These are phyloP conservation scores for Zygnema circumcarinatum DNA, from an alignment of 139 green algal species.

Conservation along the genomic window DNA sequence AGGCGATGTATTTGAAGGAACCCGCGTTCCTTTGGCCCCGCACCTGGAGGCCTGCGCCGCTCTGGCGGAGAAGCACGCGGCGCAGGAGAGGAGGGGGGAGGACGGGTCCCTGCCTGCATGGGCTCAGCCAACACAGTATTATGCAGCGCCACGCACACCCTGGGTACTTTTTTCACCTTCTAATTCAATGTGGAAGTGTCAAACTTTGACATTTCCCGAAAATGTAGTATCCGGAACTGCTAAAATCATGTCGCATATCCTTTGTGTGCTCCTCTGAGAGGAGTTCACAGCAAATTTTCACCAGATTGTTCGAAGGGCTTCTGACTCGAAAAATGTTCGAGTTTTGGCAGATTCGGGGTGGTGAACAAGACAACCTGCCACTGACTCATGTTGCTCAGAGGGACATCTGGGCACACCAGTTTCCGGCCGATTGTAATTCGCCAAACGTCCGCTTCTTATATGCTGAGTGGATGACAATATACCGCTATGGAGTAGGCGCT, in stretches of 20 bases:
- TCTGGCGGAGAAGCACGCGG: neutral
- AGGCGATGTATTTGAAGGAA: neutral
- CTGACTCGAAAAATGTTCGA: neutral
- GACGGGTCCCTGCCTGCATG: conserved; percentile 31
- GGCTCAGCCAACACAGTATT: neutral
- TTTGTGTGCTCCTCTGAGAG: too few relatives aligned
- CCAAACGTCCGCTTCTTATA: conserved; percentile 38
- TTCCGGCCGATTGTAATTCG: conserved; percentile 27
- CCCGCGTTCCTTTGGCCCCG: conserved; percentile 18
- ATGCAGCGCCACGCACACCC: neutral
- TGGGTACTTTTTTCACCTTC: neutral
- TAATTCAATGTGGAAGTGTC: neutral
- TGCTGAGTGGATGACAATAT: conserved; percentile 28
- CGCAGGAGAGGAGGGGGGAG: conserved; percentile 2
- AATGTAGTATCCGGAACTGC: too few relatives aligned
- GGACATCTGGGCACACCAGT: conserved; percentile 43
- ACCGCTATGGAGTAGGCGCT: conserved; percentile 34
- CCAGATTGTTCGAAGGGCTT: too few relatives aligned
- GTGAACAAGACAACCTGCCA: conserved; percentile 30
- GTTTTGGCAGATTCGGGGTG: conserved; percentile 23
- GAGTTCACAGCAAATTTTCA: too few relatives aligned
- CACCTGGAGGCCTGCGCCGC: conserved; percentile 15
- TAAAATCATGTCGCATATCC: too few relatives aligned
- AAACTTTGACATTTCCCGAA: too few relatives aligned
- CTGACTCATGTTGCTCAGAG: conserved; percentile 21